Evolutionary conservation across 768 basidiomycete genomes (phyloP), one percentile per base, ranked within the genome.

Genomic region (Suillus bovinus): DNA sequence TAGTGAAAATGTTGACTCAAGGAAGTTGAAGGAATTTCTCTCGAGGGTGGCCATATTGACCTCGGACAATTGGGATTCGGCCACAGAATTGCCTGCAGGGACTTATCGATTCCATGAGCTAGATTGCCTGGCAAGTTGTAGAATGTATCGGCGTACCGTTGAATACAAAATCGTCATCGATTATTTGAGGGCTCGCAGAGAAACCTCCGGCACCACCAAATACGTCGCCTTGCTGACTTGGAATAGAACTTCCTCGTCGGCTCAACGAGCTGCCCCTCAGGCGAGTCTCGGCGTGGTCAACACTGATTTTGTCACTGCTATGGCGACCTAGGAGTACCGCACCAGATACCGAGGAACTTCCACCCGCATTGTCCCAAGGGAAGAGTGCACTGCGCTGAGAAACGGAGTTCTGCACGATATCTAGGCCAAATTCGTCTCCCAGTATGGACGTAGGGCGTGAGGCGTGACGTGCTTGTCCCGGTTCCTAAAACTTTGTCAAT

Each of bases 331-430:
- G 61, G 24, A 74, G 75, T 39, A 76, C 78, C 20, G 69, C 74
- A 29, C 74, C 83, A 36, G 69, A 66, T 29, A 76, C 78, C 36
- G 82, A 86, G 1, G 88, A 89, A 58, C 87, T 90, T 44, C 78
- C 79, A 1, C 86, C 89, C 5, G 90, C 91, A 70, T 93, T 83
- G 69, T 93, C 90, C 91, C 91, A 94, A 6, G 92, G 91, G 70
- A 92, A 92, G 34, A 93, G 70, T 10, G 87, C 86, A 65, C 85
- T 89, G 38, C 82, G 79, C 68, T 91, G 90, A 22, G 89, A 90
- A 46, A 75, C 71, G 36, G 73, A 72, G 44, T 78, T 77, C 33
- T 76, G 71, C 39, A 72, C 79, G 6, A 80, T 63, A 50, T 82
- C 82, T 56, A 84, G 67, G 14, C 78, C 82, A 47, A 88, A 74